These are phyloP conservation scores for Soucietia sequanensis DNA, from an alignment of 805 yeast species.

Conservation along the genomic window DNA sequence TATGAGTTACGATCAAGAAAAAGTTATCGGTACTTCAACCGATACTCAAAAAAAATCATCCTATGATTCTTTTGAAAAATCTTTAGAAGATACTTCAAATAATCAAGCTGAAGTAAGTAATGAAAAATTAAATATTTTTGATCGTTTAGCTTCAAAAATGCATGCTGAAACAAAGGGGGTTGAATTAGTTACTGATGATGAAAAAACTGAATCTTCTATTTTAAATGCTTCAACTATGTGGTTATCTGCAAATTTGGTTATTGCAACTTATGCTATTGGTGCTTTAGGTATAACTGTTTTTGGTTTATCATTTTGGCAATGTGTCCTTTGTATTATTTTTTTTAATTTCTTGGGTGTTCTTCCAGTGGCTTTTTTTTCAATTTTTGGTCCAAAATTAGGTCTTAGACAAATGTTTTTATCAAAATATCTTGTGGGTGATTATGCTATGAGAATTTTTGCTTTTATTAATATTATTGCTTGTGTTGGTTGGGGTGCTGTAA, in stretches of 20 bases:
- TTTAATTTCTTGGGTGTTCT: constrained; percentile 70
- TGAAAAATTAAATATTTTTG: constrained; percentile 25
- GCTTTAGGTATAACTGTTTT: constrained; percentile 57
- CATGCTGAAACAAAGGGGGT: constrained; percentile 65
- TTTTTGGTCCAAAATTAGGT: constrained; percentile 82
- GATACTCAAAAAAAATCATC: constrained; percentile 15
- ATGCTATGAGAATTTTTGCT: constrained; percentile 73
- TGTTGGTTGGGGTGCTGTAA: constrained; percentile 95
- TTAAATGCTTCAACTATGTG: constrained; percentile 82
- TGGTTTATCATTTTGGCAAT: constrained; percentile 71
- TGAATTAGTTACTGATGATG: constrained; percentile 76
- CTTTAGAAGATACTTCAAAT: constrained; percentile 18
- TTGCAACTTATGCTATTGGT: constrained; percentile 81
- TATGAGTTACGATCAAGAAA: constrained; percentile 4
- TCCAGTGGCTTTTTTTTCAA: constrained; percentile 81
- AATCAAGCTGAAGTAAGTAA: constrained; percentile 24
- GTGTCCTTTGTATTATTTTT: constrained; percentile 64
- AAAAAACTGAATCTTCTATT: constrained; percentile 65
- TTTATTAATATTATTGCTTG: constrained; percentile 78
- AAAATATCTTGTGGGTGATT: constrained; percentile 73
- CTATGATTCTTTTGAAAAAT: constrained; percentile 23
- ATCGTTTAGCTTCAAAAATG: constrained; percentile 31
- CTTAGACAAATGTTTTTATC: constrained; percentile 85
- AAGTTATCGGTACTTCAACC: background rate
- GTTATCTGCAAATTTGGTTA: constrained; percentile 86